Conservation (phyloP, 2,329 filamentous ascomycete genomes). For the Parastagonospora nodorum region DNA sequence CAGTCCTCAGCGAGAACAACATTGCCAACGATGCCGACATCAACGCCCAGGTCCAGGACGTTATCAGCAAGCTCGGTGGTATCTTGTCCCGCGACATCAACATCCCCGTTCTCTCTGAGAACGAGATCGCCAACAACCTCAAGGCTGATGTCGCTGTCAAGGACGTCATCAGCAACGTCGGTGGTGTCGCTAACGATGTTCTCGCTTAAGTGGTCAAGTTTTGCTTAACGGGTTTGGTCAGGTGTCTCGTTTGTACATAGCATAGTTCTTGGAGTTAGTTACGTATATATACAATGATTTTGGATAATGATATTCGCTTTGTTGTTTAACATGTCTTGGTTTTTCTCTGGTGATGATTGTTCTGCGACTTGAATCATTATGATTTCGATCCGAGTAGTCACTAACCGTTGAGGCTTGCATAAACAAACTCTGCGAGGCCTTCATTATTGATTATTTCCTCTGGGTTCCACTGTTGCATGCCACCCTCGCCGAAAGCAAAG, state of each 20-base stretch:
- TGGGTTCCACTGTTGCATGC: constrained; percentile 27
- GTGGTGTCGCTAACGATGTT: not conserved
- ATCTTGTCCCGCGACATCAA: not conserved
- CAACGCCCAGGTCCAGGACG: not conserved
- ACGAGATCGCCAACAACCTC: not conserved
- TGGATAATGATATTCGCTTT: too few species aligned
- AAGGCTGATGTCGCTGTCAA: not conserved
- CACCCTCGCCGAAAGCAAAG: constrained; percentile 36
- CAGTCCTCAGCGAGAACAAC: not conserved
- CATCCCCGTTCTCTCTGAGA: not conserved
- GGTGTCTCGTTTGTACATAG: not conserved
- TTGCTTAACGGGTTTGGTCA: not conserved
- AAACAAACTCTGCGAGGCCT: constrained; percentile 18
- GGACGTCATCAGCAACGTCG: not conserved
- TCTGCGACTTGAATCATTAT: too few species aligned
- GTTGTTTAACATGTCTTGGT: too few species aligned
- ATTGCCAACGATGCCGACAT: not conserved
- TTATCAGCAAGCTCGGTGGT: not conserved
- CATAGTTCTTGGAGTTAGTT: too few species aligned
- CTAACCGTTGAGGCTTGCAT: constrained; percentile 11
- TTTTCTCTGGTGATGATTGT: too few species aligned
- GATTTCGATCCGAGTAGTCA: not conserved
- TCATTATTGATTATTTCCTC: constrained; percentile 17
- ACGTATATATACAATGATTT: too few species aligned
- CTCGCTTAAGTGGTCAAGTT: too few species aligned